Conservation (phyloP, 768 basidiomycete genomes). For the Amanita phalloides region DNA sequence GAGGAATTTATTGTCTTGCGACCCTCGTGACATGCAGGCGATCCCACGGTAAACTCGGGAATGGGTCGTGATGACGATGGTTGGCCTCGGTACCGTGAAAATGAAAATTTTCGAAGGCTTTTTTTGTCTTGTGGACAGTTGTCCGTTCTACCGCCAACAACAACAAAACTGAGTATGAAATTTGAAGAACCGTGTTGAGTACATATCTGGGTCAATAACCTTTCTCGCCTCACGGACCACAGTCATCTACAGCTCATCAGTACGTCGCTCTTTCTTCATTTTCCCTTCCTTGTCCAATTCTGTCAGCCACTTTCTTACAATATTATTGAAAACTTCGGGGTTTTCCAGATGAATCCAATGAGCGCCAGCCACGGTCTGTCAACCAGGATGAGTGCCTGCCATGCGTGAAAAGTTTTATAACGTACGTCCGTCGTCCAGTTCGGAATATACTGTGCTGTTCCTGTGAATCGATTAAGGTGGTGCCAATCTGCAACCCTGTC, state of each 20-base stretch:
- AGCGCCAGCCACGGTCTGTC: constrained; percentile 39
- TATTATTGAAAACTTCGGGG: constrained; percentile 38
- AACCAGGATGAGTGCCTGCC: background rate
- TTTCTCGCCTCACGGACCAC: background rate
- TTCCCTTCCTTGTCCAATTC: constrained; percentile 9
- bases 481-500: constrained; percentile 40
- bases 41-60: too few species aligned
- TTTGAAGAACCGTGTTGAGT: too few species aligned
- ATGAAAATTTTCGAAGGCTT: too few species aligned
- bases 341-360: constrained; percentile 66
- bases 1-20: too few species aligned
- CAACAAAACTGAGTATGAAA: too few species aligned
- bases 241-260: background rate
- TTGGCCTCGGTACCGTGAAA: too few species aligned
- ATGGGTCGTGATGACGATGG: too few species aligned
- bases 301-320: constrained; percentile 43
- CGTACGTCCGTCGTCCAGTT: constrained; percentile 28
- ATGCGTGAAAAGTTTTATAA: background rate
- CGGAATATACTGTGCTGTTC: constrained; percentile 26
- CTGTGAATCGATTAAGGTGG: constrained; percentile 19
- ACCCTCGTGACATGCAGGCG: too few species aligned
- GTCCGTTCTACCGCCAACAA: too few species aligned
- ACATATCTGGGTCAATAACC: background rate
- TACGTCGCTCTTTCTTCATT: constrained; percentile 10
- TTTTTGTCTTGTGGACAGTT: too few species aligned